Percentiles rank a stretch among this genome's conserved stretches.
Conservation (phyloP, 2,329 filamentous ascomycete genomes). For the Bipolaris victoriae region DNA sequence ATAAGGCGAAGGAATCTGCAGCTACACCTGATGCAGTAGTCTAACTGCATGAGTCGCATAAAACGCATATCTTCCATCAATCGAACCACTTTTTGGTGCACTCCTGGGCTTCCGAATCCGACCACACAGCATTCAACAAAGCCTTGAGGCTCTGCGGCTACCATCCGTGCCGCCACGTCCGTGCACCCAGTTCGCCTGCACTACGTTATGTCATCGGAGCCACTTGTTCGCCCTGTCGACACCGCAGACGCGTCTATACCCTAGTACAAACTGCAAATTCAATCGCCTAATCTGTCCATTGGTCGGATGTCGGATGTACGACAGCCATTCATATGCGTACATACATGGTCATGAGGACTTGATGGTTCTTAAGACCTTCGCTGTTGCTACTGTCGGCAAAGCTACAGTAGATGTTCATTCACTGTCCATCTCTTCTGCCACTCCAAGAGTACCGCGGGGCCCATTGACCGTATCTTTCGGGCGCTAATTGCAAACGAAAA, state of each 20-base stretch:
- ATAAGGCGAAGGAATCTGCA: slow-evolving; percentile 1
- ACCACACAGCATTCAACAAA: slow-evolving; percentile 2
- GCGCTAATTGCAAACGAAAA: not conserved
- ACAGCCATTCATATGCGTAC: not conserved
- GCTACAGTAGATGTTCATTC: not conserved
- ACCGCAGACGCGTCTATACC: slow-evolving; percentile 7
- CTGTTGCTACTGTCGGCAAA: not conserved
- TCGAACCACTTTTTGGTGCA: slow-evolving; percentile 1
- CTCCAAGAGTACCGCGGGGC: not conserved
- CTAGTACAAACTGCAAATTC: not conserved
- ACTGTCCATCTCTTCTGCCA: not conserved
- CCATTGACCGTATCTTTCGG: not conserved
- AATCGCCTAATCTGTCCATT: not conserved
- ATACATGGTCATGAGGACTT: not conserved
- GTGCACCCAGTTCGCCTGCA: slow-evolving; percentile 7
- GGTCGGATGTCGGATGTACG: not conserved
- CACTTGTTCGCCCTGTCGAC: slow-evolving; percentile 12
- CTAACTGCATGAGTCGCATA: not conserved
- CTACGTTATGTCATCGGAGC: slow-evolving; percentile 3
- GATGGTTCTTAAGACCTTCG: not conserved
- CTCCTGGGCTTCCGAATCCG: not conserved
- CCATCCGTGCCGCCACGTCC: not conserved
- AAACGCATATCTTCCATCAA: not conserved
- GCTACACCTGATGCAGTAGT: not conserved
- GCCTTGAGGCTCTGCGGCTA: slow-evolving; percentile 17